Percentiles rank a stretch among this genome's conserved stretches.
Evolutionary conservation across 192 early-diverging fungal species (phyloP).

Genomic region (Coemansia sp.): DNA sequence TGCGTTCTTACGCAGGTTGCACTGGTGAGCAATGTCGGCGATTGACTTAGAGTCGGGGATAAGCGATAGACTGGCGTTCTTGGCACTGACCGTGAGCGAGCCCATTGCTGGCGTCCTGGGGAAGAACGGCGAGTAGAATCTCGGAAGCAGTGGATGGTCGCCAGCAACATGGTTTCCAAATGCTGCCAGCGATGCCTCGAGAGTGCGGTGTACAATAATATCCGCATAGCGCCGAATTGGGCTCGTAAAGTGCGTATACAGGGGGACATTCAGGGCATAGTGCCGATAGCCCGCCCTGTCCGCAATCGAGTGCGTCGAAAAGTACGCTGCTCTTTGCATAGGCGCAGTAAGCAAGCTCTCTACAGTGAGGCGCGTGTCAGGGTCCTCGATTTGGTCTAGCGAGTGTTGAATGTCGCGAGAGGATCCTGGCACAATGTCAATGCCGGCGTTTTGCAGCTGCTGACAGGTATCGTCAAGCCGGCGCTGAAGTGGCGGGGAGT

Average conservation of each 20-base stretch:
- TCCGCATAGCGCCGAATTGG: constrained; percentile 99
- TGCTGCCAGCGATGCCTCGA: constrained; percentile 57
- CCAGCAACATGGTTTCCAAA: constrained; percentile 30
- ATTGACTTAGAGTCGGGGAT: constrained; percentile 15
- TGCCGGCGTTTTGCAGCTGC: constrained; percentile 59
- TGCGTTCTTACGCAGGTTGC: constrained; percentile 85
- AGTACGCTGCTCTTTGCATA: constrained; percentile 99
- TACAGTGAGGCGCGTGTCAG: constrained; percentile 21
- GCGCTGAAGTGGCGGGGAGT: constrained; percentile 58
- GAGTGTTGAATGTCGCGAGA: constrained; percentile 63
- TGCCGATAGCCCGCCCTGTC: constrained; percentile 68
- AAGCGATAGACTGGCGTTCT: constrained; percentile 8
- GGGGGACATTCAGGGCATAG: constrained; percentile 89
- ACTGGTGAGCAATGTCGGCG: constrained; percentile 68
- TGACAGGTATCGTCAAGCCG: constrained; percentile 32
- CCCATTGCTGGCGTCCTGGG: constrained; percentile 19
- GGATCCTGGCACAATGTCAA: constrained; percentile 60
- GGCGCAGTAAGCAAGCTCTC: constrained; percentile 50
- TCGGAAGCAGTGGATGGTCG: constrained; percentile 49
- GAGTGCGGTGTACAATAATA: constrained; percentile 90
- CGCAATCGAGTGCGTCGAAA: constrained; percentile 83
- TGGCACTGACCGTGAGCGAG: constrained; percentile 12
- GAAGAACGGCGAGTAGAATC: constrained; percentile 36
- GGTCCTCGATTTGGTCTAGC: constrained; percentile 52
- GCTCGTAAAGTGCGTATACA: constrained; percentile 99